Conservation (phyloP, 306 rosid species). For the Spatholobus suberectus region DNA sequence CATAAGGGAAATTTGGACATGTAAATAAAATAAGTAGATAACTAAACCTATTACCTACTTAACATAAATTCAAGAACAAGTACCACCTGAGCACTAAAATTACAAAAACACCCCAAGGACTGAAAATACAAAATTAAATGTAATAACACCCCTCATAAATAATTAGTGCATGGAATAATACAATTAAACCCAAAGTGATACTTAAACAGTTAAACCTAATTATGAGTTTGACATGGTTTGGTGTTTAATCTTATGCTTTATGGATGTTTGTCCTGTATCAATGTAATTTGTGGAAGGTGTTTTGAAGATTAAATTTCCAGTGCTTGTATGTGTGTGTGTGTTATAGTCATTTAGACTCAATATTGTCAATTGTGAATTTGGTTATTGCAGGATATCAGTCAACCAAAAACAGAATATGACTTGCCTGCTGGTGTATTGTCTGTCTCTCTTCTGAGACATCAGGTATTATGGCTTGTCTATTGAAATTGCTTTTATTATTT, state of each 20-base stretch:
- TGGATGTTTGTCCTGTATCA: constrained; percentile 7
- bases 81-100: not conserved
- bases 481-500: not conserved
- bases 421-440: constrained; percentile 86
- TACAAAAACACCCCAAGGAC: not conserved
- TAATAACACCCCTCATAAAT: constrained; percentile 19
- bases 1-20: constrained; percentile 16
- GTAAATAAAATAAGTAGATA: not conserved
- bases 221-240: constrained; percentile 31
- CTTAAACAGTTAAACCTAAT: not conserved
- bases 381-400: constrained; percentile 83
- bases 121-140: constrained; percentile 16
- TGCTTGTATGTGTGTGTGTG: not conserved
- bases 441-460: constrained; percentile 91
- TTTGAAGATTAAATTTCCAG: not conserved
- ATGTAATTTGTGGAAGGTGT: constrained; percentile 2
- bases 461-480: constrained; percentile 61
- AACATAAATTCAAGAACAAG: not conserved
- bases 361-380: constrained; percentile 39
- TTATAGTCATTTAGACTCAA: constrained; percentile 5
- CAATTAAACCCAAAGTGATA: not conserved
- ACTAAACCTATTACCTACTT: not conserved
- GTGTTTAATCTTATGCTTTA: constrained; percentile 32
- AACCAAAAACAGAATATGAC: constrained; percentile 69
- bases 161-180: not conserved